Base-by-base conservation (phyloP, 192 early-diverging fungal genomes). In the Fimicolochytrium jonesii region DNA sequence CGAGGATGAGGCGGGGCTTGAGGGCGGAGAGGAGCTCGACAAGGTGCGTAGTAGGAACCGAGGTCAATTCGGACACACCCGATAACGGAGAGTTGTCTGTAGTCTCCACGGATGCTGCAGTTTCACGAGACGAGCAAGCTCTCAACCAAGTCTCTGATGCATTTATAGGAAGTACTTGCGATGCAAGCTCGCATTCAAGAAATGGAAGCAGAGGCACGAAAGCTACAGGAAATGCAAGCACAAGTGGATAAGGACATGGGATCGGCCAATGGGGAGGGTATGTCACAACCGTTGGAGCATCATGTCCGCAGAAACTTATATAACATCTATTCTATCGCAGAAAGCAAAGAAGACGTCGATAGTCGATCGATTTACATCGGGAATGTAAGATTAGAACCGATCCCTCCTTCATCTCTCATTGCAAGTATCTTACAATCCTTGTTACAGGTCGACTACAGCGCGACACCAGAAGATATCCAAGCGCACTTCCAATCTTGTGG, bases 401-500 rank as follows among this genome's bases (percentile, higher is more conserved):
- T 37, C 22, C 2, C 47, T 62, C n/a, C 47, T 20, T 17, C 18
- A 54, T 11, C 32, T 54, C 28, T 7, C 52, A 11, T 7, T 39
- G n/a, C n/a, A n/a, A n/a, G n/a, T 10, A 20, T 49, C 9, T 13
- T 23, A 10, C n/a, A 49, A 42, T 18, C 20, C 41, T 42, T 18
- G 43, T 32, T 39, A 15, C 44, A 86, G 81, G 85, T 97, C 26
- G 96, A 99, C 72, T 99, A 97, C 77, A 78, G 74, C 37, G 78
- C 92, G 25, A 93, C 93, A 50, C 94, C 96, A 17, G 94, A 97
- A 63, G 92, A 97, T 59, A 79, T 99, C 31, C 93, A 97, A 69
- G 86, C 84, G 31, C 93, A 94, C 65, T 99, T 99, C 61, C 88
- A 93, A 72, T 81, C 90, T 6, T 95, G 94, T 71, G 95, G 97